Evolutionary conservation across 2,329 filamentous ascomycete genomes (phyloP), one percentile per base, ranked within the genome.

Genomic region (Xylaria multiplex): DNA sequence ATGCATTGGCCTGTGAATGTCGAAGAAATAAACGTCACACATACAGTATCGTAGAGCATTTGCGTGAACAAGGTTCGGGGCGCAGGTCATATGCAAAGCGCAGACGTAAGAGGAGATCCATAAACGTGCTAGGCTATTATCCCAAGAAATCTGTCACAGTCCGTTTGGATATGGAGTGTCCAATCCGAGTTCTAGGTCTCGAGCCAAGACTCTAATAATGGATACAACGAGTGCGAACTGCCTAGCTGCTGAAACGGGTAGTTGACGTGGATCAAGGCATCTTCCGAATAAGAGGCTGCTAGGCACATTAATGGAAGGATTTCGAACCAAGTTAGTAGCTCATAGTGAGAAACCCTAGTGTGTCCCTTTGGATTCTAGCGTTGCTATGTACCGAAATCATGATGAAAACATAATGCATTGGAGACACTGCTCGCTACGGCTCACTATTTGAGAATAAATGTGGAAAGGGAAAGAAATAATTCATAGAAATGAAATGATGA

Each of bases 141-240:
- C 53, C 45, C 22, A 35, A 19, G 30, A 32, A 30, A 45, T 13
- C 59, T 59, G 46, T 50, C 59, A 66, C 50, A 45, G 43, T 62
- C 42, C 3, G 9, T 49, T 48, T 45, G 22, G 30, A n/a, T 35
- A 57, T 64, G 32, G 40, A 61, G 56, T 43, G 48, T 60, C 45
- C 19, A 53, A 35, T 42, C 52, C 35, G 32, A 48, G 63, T 58
- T 58, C 52, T 58, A 54, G 61, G 57, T 64, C 56, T 64, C 50
- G 24, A 58, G 61, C 65, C 53, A 64, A 61, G 65, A 56, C 59
- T 49, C 40, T 22, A 64, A 46, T 42, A 48, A 62, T 67, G 65
- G 61, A 54, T 64, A 58, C 57, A 61, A 40, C 52, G 50, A 60
- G 52, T 57, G 56, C 60, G 50, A 54, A 64, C 57, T 58, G 42